These are phyloP conservation scores for Alternaria sp. DNA, from an alignment of 2,329 filamentous ascomycete genomes.

Conservation along the genomic window DNA sequence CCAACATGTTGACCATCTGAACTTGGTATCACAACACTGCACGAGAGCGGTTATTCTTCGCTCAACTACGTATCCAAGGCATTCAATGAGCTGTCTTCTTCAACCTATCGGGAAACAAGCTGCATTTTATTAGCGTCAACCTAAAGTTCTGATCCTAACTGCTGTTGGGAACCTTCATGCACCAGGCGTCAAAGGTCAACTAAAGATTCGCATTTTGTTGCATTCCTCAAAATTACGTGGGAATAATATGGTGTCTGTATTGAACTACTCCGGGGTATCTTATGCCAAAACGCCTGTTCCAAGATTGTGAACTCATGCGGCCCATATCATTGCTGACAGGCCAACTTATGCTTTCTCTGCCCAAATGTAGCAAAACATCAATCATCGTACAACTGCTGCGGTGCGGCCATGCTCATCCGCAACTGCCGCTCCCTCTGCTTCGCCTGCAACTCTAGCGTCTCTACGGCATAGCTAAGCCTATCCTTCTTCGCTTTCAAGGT, in stretches of 20 bases:
- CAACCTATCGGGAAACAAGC: too few species aligned
- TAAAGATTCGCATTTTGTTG: not conserved
- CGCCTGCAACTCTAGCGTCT: constrained; percentile 85
- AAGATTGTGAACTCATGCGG: not conserved
- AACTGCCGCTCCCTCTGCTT: constrained; percentile 75
- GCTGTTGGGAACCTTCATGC: not conserved
- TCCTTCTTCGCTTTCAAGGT: constrained; percentile 82
- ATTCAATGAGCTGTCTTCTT: too few species aligned
- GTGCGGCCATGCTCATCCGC: constrained; percentile 73
- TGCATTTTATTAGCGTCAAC: not conserved
- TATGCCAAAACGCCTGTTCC: constrained; percentile 32
- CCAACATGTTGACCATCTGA: not conserved
- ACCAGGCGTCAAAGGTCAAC: not conserved
- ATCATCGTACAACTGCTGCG: constrained; percentile 47
- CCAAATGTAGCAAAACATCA: constrained; percentile 6
- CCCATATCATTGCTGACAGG: not conserved
- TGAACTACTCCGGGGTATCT: constrained; percentile 33
- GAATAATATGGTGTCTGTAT: not conserved
- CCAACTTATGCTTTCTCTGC: not conserved
- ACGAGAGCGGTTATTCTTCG: not conserved
- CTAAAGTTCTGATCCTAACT: not conserved
- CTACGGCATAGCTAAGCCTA: constrained; percentile 83
- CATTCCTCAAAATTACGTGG: not conserved
- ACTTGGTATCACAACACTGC: not conserved
- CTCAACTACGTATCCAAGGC: too few species aligned